Evolutionary conservation across 2,329 filamentous ascomycete genomes (phyloP), one percentile per base, ranked within the genome.

Genomic region (Chrysoporthe cubensis): DNA sequence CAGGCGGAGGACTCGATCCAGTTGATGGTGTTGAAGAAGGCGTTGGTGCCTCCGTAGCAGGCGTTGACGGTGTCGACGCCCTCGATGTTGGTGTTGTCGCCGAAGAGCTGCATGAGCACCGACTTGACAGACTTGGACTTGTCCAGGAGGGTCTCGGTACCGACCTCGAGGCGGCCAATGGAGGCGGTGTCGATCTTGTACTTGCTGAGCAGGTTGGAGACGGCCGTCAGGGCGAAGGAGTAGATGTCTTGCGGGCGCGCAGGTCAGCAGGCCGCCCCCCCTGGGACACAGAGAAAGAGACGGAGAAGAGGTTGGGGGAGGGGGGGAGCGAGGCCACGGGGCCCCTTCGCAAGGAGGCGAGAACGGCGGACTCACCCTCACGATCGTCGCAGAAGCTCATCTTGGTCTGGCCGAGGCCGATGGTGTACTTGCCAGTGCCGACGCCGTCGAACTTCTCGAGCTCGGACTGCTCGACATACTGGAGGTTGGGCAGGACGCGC

Each of bases 71-170:
- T 93, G 81, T 95, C 92, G 63, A 94, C 87, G 79, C 92, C 92
- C 83, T 95, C 92, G 70, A 95, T 84, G 83, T 91, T 94, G 82
- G 89, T 91, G 84, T 95, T 95, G 74, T 91, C 90, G 76, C 90
- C 87, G 75, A 95, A 94, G 58, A 95, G 85, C 84, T 94, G 92
- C 92, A 95, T 95, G 72, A 95, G 83, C 71, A 95, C 91, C 42
- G 91, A 91, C 87, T 95, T 95, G 83, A 94, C 92, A 58, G 92
- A 94, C 86, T 95, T 95, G 78, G 92, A 94, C 85, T 95, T 95
- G 87, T 95, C 92, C 76, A 95, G 84, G 66, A 95, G 84, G 72
- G 92, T 95, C 86, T 95, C 92, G 65, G 92, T 95, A 76, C 92
- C 92, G 75, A 95, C 92, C 83, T 95, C 92, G 76, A 95, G 85